A percentile compares a stretch with the other conserved stretches of the same genome.
Evolutionary conservation across 371 early-diverging fungal species (phyloP).

Genomic region (Lichtheimia ornata): DNA sequence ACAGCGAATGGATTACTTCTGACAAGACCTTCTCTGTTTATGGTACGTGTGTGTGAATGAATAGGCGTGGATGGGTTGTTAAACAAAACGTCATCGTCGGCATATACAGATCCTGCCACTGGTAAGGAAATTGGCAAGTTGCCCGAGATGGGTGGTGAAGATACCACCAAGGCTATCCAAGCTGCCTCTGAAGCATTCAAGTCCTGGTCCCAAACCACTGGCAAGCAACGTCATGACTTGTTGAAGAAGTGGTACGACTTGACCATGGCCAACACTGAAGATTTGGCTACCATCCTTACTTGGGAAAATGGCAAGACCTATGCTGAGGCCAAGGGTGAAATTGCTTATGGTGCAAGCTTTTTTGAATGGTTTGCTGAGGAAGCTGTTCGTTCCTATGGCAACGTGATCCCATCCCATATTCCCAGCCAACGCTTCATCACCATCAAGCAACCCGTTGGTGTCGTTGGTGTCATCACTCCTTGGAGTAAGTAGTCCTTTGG

Average conservation of each 20-base stretch:
- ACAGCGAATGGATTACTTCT: constrained; percentile 56
- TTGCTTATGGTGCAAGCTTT: constrained; percentile 77
- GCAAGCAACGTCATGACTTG: constrained; percentile 62
- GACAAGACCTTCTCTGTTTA: constrained; percentile 47
- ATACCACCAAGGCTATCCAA: constrained; percentile 61
- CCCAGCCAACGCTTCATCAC: constrained; percentile 63
- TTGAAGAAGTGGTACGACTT: constrained; percentile 72
- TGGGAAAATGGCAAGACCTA: constrained; percentile 77
- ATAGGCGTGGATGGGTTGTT: not conserved
- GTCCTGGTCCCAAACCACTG: constrained; percentile 65
- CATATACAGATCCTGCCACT: constrained; percentile 69
- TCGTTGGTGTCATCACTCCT: constrained; percentile 87
- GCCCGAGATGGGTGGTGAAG: constrained; percentile 68
- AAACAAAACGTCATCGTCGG: not conserved
- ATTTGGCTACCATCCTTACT: constrained; percentile 77
- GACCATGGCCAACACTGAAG: constrained; percentile 70
- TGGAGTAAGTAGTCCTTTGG: constrained; percentile 68
- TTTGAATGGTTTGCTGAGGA: constrained; percentile 91
- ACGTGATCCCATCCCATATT: constrained; percentile 71
- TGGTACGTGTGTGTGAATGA: constrained; percentile 23
- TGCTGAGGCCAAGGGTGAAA: constrained; percentile 68
- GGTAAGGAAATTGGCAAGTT: constrained; percentile 65
- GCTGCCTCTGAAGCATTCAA: constrained; percentile 63
- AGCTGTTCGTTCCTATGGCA: constrained; percentile 79
- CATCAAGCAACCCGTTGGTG: constrained; percentile 85